These are phyloP conservation scores for Candida alai DNA, from an alignment of 805 yeast genomes.

Conservation along the genomic window DNA sequence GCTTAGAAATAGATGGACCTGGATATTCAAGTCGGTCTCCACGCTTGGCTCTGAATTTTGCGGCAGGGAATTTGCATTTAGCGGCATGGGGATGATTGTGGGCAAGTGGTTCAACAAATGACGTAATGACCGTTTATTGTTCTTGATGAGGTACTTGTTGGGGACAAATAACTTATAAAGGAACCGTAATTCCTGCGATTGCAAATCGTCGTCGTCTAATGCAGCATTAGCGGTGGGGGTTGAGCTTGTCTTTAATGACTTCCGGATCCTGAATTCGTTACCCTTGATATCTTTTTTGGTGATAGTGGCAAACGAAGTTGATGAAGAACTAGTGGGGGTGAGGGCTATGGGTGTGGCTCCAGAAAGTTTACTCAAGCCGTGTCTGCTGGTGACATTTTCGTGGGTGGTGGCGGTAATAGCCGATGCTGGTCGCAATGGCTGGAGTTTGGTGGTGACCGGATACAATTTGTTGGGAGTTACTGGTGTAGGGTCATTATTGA, in stretches of 20 bases:
- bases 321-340: background rate
- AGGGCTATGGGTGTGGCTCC: no score
- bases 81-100: conserved; percentile 17
- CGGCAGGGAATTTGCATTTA: conserved; percentile 8
- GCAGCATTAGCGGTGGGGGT: background rate
- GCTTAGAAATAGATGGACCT: conserved; percentile 35
- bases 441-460: no score
- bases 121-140: conserved; percentile 22
- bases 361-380: background rate
- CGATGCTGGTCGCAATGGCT: background rate
- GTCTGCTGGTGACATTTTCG: background rate
- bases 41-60: conserved; percentile 1
- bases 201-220: conserved; percentile 16
- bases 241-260: background rate
- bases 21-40: conserved; percentile 23
- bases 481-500: no score
- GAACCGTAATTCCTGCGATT: conserved; percentile 29
- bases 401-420: conserved; percentile 4
- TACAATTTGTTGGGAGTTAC: no score
- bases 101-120: conserved; percentile 29
- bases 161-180: conserved; percentile 34
- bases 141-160: conserved; percentile 25
- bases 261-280: background rate
- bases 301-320: conserved; percentile 1
- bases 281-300: conserved; percentile 4